phyloP scores from a whole-genome alignment of 345 rosid genomes.

The Citrus maxima region DNA sequence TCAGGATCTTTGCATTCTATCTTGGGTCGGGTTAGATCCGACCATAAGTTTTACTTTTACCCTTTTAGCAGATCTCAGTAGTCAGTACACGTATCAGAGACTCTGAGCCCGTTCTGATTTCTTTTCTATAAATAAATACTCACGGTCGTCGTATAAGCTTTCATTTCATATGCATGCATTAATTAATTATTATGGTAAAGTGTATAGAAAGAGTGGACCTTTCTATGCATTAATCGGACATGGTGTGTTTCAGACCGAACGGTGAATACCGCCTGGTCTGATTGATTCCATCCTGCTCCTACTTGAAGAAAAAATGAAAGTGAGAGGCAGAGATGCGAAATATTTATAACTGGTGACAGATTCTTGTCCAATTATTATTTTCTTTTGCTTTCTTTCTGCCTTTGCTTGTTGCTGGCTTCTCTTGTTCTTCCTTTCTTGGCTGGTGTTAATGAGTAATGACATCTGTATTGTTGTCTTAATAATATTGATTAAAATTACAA shows the following conservation, averaged over 20 bases:
- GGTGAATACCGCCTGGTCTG: not conserved
- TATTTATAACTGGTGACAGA: not conserved
- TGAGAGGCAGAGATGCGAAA: too few relatives aligned
- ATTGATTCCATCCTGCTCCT: not conserved
- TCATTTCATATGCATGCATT: not conserved
- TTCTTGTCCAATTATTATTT: not conserved
- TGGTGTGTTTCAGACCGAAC: not conserved
- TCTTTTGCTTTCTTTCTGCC: too few relatives aligned
- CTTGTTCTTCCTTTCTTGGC: too few relatives aligned
- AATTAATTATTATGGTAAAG: not conserved
- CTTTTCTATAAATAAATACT: not conserved
- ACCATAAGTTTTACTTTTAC: not conserved
- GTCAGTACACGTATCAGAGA: too few relatives aligned
- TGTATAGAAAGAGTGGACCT: not conserved
- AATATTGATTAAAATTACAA: too few relatives aligned
- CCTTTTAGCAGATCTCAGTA: not conserved
- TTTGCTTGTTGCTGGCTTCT: too few relatives aligned
- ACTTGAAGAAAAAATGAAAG: not conserved
- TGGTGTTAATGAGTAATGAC: too few relatives aligned
- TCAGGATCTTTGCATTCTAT: not conserved
- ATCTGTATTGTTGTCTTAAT: too few relatives aligned
- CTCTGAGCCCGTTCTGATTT: too few relatives aligned
- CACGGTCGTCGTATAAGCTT: not conserved
- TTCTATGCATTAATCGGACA: not conserved
- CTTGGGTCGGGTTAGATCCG: slow-evolving; percentile 11